phyloP scores from a whole-genome alignment of 1,284 basidiomycete species.

The Ganoderma sinense region DNA sequence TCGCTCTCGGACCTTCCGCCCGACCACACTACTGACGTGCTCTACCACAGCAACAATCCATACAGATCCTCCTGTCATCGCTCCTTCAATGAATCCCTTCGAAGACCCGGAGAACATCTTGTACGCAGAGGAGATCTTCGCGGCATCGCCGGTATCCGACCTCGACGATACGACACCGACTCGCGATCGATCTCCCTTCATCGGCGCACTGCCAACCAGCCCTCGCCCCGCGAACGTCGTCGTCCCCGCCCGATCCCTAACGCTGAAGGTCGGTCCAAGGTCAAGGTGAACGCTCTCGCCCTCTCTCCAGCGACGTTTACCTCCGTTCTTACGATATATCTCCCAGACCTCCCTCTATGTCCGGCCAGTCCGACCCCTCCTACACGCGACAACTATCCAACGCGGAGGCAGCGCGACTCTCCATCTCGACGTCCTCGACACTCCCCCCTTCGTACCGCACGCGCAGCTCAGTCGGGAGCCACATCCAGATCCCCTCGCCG shows the following conservation, averaged over 20 bases:
- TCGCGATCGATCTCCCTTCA: neutral
- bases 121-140: neutral
- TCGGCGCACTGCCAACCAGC: neutral
- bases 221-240: neutral
- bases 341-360: neutral
- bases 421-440: neutral
- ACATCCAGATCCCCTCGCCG: neutral
- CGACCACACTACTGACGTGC: neutral
- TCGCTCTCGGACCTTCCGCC: neutral
- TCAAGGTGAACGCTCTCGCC: neutral
- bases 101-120: neutral
- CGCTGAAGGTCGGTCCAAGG: neutral
- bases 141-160: neutral
- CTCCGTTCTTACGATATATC: neutral
- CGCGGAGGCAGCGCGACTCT: neutral
- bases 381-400: neutral
- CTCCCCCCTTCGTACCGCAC: constrained; percentile 8
- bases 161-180: neutral
- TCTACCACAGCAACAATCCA: neutral
- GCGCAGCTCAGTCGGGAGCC: neutral
- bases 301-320: neutral
- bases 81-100: neutral
- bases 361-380: neutral
- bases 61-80: neutral
- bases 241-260: neutral